A percentile compares a stretch with the other conserved stretches of the same genome.
Evolutionary conservation across 768 basidiomycete genomes (phyloP).

Genomic region (Lactarius sanguifluus): DNA sequence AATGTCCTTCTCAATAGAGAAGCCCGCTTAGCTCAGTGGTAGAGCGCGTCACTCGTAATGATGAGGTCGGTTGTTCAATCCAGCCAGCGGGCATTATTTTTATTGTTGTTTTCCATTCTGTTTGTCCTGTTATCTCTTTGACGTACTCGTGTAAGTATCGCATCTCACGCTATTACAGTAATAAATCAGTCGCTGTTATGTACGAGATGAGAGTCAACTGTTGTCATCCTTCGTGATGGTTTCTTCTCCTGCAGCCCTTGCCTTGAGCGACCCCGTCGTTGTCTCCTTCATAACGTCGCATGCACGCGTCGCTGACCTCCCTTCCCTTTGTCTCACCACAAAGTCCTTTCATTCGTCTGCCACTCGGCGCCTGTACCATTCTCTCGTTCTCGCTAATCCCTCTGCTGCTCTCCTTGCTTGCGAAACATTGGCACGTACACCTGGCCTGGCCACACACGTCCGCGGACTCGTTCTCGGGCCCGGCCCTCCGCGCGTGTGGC

Average conservation of each 20-base stretch:
- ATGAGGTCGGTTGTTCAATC: conserved; percentile 32
- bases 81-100: conserved; percentile 30
- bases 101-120: conserved; percentile 5
- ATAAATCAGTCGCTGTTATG: not conserved
- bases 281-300: conserved; percentile 43
- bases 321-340: conserved; percentile 45
- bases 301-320: conserved; percentile 40
- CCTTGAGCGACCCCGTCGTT: conserved; percentile 44
- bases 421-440: conserved; percentile 39
- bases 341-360: conserved; percentile 50
- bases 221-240: not conserved
- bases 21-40: conserved; percentile 37
- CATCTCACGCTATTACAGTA: not conserved
- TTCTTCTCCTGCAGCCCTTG: conserved; percentile 2
- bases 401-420: conserved; percentile 40
- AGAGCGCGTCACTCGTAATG: conserved; percentile 36
- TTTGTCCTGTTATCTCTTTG: not conserved
- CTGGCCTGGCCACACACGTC: conserved; percentile 43
- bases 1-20: accelerated
- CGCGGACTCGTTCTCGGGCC: conserved; percentile 31
- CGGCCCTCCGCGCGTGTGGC: conserved; percentile 45
- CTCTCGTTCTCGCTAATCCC: conserved; percentile 42
- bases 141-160: not conserved
- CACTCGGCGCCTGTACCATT: conserved; percentile 47
- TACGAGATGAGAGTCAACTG: not conserved